Evolutionary conservation across 331 rosid species (phyloP).

Genomic region (Malus hybrid): DNA sequence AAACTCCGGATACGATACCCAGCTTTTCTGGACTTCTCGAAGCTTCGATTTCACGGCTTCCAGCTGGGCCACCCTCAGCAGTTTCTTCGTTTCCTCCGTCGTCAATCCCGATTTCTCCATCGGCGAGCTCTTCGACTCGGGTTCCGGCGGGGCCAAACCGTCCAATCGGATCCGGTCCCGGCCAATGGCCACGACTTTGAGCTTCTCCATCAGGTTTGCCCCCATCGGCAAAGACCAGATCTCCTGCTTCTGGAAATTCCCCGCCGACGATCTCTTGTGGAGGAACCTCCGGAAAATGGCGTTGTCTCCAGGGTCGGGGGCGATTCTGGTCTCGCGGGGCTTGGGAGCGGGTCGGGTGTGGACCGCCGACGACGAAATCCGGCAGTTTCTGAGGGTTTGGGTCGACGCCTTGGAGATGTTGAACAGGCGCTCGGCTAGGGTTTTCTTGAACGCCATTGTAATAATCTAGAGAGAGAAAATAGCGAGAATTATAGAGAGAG

Average conservation of each 20-base stretch:
- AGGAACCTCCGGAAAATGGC: slow-evolving; percentile 44
- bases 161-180: slow-evolving; percentile 47
- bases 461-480: neutral
- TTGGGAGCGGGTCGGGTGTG: slow-evolving; percentile 15
- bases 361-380: slow-evolving; percentile 52
- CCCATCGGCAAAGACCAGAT: slow-evolving; percentile 19
- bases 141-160: slow-evolving; percentile 35
- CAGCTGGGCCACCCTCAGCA: slow-evolving; percentile 26
- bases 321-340: slow-evolving; percentile 11
- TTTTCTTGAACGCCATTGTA: slow-evolving; percentile 64
- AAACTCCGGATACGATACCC: slow-evolving; percentile 51
- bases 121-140: neutral
- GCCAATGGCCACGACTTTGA: slow-evolving; percentile 42
- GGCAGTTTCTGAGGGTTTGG: slow-evolving; percentile 38
- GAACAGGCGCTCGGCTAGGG: slow-evolving; percentile 50
- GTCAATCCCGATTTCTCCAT: slow-evolving; percentile 13
- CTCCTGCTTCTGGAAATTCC: slow-evolving; percentile 5
- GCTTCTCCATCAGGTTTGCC: slow-evolving; percentile 34
- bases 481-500: neutral
- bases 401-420: slow-evolving; percentile 39
- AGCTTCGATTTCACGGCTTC: slow-evolving; percentile 58
- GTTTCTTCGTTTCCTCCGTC: slow-evolving; percentile 26
- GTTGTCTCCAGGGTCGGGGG: slow-evolving; percentile 59
- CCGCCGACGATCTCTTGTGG: slow-evolving; percentile 29
- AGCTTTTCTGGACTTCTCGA: slow-evolving; percentile 31